Conservation (phyloP, 139 green algal genomes). For the Auxenochlorella pyrenoidosa region DNA sequence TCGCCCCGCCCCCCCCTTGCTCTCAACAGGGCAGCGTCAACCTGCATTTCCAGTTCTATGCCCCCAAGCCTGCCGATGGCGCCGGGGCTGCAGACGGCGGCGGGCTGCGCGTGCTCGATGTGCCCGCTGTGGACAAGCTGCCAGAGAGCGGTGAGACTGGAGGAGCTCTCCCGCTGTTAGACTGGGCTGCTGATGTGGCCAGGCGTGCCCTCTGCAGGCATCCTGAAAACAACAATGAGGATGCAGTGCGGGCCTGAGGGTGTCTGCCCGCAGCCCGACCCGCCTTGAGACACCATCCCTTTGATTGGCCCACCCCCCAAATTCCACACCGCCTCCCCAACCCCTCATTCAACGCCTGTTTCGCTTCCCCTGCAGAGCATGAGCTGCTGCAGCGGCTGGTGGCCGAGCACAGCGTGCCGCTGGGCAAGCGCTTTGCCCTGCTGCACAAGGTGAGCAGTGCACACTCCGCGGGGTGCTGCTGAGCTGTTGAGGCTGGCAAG, state of each 20-base stretch:
- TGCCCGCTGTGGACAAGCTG: constrained; percentile 52
- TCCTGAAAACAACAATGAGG: too few relatives aligned
- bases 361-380: constrained; percentile 31
- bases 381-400: constrained; percentile 75
- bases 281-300: background rate
- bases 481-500: background rate
- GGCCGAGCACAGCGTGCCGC: constrained; percentile 67
- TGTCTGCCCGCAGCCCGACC: too few relatives aligned
- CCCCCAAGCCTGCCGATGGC: background rate
- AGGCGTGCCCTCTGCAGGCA: too few relatives aligned
- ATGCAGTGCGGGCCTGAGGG: too few relatives aligned
- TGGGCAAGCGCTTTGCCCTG: constrained; percentile 62
- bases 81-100: background rate
- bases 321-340: too few relatives aligned
- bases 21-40: constrained; percentile 54
- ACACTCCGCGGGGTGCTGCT: background rate
- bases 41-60: constrained; percentile 83
- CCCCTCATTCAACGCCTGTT: too few relatives aligned
- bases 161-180: too few relatives aligned
- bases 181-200: too few relatives aligned
- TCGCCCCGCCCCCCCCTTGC: background rate
- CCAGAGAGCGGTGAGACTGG: constrained; percentile 12
- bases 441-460: constrained; percentile 66
- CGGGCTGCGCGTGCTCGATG: constrained; percentile 61
- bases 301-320: too few relatives aligned